These are phyloP conservation scores for Glarea lozoyensis DNA, from an alignment of 495 filamentous ascomycete species.

Conservation along the genomic window DNA sequence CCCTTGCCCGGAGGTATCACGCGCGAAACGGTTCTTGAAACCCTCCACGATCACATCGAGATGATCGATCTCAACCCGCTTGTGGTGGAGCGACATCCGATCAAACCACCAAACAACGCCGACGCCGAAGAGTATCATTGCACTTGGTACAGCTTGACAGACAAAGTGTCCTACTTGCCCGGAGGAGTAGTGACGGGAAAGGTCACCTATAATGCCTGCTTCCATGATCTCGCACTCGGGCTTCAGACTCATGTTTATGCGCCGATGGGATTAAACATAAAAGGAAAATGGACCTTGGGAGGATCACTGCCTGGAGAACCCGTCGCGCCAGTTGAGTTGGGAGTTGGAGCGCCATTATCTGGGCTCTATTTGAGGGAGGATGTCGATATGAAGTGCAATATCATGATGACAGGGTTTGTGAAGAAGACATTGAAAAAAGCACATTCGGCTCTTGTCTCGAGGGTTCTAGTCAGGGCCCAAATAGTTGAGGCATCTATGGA, in stretches of 20 bases:
- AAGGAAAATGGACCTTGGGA: slow-evolving; percentile 55
- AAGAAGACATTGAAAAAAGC: slow-evolving; percentile 68
- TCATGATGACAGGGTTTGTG: slow-evolving; percentile 61
- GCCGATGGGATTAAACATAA: slow-evolving; percentile 57
- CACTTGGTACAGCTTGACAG: slow-evolving; percentile 63
- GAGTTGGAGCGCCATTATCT: slow-evolving; percentile 46
- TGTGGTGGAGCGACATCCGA: slow-evolving; percentile 57
- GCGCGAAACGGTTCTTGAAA: slow-evolving; percentile 56
- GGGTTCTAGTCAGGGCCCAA: slow-evolving; percentile 51
- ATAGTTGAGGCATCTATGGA: slow-evolving; percentile 11
- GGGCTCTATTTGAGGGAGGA: slow-evolving; percentile 73
- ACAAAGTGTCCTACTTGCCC: slow-evolving; percentile 65
- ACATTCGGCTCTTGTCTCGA: slow-evolving; percentile 54
- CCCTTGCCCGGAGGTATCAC: slow-evolving; percentile 58
- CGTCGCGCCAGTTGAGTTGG: slow-evolving; percentile 47
- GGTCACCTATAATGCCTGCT: slow-evolving; percentile 65
- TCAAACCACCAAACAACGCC: slow-evolving; percentile 52
- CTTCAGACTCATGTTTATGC: slow-evolving; percentile 71
- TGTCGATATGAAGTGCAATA: slow-evolving; percentile 67
- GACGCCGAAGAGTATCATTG: slow-evolving; percentile 56
- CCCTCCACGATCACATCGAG: slow-evolving; percentile 60
- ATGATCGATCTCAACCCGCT: slow-evolving; percentile 82
- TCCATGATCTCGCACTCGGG: slow-evolving; percentile 59
- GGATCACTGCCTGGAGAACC: slow-evolving; percentile 58
- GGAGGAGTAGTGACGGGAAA: slow-evolving; percentile 54